Conservation (phyloP, 306 rosid genomes). For the Cercis canadensis region DNA sequence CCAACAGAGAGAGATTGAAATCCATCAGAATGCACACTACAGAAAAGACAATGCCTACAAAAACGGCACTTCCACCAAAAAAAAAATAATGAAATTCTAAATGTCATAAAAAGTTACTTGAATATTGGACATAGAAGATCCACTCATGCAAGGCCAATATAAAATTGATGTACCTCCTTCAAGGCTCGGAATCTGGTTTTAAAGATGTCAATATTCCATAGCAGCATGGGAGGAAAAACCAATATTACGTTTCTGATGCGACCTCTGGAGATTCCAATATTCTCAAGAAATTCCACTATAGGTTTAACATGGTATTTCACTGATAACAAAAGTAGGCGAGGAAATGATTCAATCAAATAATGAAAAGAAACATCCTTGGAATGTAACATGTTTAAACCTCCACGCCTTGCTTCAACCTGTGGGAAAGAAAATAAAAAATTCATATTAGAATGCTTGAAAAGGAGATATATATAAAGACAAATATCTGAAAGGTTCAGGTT, state of each 20-base stretch:
- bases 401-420: slow-evolving; percentile 82
- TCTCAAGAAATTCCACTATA: slow-evolving; percentile 59
- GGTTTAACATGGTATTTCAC: slow-evolving; percentile 56
- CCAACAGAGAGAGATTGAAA: slow-evolving; percentile 1
- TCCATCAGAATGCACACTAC: background rate
- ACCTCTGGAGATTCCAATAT: slow-evolving; percentile 57
- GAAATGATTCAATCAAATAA: slow-evolving; percentile 75
- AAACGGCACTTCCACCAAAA: background rate
- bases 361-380: slow-evolving; percentile 56
- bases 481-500: background rate
- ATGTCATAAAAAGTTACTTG: background rate
- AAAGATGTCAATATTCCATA: slow-evolving; percentile 56
- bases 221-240: slow-evolving; percentile 72
- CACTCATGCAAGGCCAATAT: background rate
- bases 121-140: background rate
- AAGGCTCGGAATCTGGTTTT: slow-evolving; percentile 59
- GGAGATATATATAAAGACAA: background rate
- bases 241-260: slow-evolving; percentile 53
- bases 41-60: background rate
- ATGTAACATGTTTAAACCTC: slow-evolving; percentile 70
- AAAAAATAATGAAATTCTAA: background rate
- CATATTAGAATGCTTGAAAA: background rate
- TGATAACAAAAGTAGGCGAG: slow-evolving; percentile 66
- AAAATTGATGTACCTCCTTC: slow-evolving; percentile 59
- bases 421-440: slow-evolving; percentile 30